Evolutionary conservation across 2,329 filamentous ascomycete species (phyloP), one percentile per base, ranked within the genome.

Genomic region (Tympanopsis confertula): DNA sequence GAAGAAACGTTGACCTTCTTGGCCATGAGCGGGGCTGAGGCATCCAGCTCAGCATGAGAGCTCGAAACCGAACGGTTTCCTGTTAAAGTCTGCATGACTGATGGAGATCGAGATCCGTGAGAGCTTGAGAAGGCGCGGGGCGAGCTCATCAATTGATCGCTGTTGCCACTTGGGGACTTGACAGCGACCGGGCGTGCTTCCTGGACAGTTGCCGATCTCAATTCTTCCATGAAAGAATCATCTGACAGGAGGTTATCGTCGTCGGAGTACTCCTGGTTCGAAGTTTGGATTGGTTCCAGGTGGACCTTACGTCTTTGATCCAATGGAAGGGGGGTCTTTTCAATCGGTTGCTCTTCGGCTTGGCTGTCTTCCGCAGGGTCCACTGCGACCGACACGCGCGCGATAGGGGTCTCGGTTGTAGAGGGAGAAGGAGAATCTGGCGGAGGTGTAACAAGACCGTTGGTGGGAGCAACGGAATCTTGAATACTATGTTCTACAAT

Each of bases 1-100:
- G 84, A 87, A 5, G 86, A 88, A 18, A 96, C 74, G 50, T 85
- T 91, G 45, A 80, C 70, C 55, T 88, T 93, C 54, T 84, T 86
- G 3, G 74, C 65, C 35, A 69, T 63, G 36, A 81, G 52, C 13
- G 71, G 54, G 13, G 57, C 30, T 10, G 30, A 13, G 7, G 30
- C 30, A 10, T 33, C 30, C 15, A 33, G 12, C 10, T 28, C 24
- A 10, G 10, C 24, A 17, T 33, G 15, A 17, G 30, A 7, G 30
- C 30, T 18, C 10, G 30, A 33, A 7, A 33, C 12, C 12, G 30
- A 33, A 7, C 30, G 12, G 30, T 15, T 15, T 15, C 30, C 30
- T 7, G 30, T 7, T 10, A 33, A 7, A 13, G 30, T 7, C 30
- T 33, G 30, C 30, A 33, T 10, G n/a, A 28, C 29, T 17, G 15